Percentiles rank a stretch among this genome's conserved stretches.
These are phyloP conservation scores for Claviceps pusilla DNA, from an alignment of 2,329 filamentous ascomycete species.

Conservation along the genomic window DNA sequence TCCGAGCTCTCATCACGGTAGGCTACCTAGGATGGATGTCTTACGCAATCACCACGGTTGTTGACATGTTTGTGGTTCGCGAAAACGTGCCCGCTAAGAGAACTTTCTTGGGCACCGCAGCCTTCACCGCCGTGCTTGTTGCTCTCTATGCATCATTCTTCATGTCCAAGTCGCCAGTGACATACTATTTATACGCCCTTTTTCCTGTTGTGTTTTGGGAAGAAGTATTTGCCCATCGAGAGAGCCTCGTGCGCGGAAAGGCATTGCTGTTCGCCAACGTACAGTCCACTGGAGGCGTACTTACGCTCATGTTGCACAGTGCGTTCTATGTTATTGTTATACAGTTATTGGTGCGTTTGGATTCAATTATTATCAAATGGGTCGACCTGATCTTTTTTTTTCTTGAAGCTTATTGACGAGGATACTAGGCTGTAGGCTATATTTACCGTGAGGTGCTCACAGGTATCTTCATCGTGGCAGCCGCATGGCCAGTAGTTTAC, in stretches of 20 bases:
- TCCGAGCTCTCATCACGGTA: constrained; percentile 72
- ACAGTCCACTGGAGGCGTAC: constrained; percentile 39
- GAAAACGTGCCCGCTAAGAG: constrained; percentile 45
- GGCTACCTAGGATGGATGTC: constrained; percentile 95
- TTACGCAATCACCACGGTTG: constrained; percentile 75
- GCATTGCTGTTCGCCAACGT: constrained; percentile 56
- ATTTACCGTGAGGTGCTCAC: constrained; percentile 83
- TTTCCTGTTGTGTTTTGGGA: constrained; percentile 1
- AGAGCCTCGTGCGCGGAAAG: constrained; percentile 51
- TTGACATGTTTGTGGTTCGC: constrained; percentile 34
- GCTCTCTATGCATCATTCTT: constrained; percentile 65
- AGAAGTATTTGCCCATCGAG: constrained; percentile 63
- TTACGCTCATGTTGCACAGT: constrained; percentile 48
- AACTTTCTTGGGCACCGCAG: constrained; percentile 39
- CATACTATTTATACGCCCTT: constrained; percentile 66
- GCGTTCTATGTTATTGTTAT: constrained; percentile 59
- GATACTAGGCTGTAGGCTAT: constrained; percentile 65
- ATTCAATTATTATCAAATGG: constrained; percentile 1
- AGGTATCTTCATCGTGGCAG: constrained; percentile 57
- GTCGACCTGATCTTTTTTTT: neutral
- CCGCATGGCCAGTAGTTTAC: constrained; percentile 64
- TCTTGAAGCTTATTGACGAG: neutral
- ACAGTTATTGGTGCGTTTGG: constrained; percentile 52
- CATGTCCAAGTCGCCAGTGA: constrained; percentile 60
- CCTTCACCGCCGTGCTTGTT: constrained; percentile 65